These are phyloP conservation scores for Thelonectria discophora DNA, from an alignment of 2,329 filamentous ascomycete species.

Conservation along the genomic window DNA sequence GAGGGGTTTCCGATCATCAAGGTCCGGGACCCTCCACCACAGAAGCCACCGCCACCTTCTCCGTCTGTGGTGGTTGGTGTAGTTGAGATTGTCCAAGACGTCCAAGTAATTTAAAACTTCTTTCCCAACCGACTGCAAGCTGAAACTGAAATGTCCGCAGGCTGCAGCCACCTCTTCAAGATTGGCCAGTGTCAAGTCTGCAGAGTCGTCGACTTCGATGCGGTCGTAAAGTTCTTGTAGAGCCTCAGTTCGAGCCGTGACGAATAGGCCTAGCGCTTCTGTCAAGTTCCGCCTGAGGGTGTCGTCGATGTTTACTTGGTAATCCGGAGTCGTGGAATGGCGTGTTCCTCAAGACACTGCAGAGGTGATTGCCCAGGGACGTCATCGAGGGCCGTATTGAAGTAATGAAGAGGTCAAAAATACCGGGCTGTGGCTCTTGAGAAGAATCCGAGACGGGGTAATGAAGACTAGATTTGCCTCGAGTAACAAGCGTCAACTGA, in stretches of 20 bases:
- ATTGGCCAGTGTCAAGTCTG: slow-evolving; percentile 75
- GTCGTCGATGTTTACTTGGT: slow-evolving; percentile 69
- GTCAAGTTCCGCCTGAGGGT: slow-evolving; percentile 87
- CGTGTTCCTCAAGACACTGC: slow-evolving; percentile 36
- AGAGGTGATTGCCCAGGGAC: slow-evolving; percentile 24
- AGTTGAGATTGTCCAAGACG: slow-evolving; percentile 84
- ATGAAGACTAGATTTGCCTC: background rate
- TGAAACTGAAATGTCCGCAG: slow-evolving; percentile 95
- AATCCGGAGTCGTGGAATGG: slow-evolving; percentile 48
- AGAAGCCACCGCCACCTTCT: slow-evolving; percentile 84
- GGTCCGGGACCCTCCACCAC: slow-evolving; percentile 67
- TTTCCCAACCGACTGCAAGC: slow-evolving; percentile 87
- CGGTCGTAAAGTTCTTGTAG: slow-evolving; percentile 81
- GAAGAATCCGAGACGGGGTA: background rate
- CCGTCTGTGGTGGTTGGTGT: slow-evolving; percentile 67
- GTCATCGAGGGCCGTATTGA: slow-evolving; percentile 34
- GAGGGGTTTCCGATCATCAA: slow-evolving; percentile 21
- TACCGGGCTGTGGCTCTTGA: slow-evolving; percentile 16
- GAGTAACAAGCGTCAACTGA: slow-evolving; percentile 67
- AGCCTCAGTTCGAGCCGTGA: slow-evolving; percentile 89
- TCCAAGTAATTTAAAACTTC: slow-evolving; percentile 85
- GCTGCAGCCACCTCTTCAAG: slow-evolving; percentile 95
- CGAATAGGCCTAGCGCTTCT: slow-evolving; percentile 83
- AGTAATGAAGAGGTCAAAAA: slow-evolving; percentile 32
- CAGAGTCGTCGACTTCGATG: slow-evolving; percentile 69